A percentile compares a stretch with the other conserved stretches of the same genome.
Conservation (phyloP, 2,329 filamentous ascomycete genomes). For the Pseudovirgaria hyperparasitica region DNA sequence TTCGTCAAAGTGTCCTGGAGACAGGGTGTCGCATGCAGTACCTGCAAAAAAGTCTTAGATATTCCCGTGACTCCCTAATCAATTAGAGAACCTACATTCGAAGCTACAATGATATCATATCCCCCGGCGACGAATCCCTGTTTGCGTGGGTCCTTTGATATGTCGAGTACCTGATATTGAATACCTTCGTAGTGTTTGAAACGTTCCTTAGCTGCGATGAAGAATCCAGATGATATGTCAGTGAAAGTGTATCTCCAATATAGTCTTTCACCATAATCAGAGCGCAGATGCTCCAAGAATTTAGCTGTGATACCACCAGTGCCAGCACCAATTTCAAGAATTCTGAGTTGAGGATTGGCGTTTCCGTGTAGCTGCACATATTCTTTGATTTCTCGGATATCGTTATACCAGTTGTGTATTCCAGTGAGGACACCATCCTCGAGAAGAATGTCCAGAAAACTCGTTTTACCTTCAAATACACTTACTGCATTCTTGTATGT, state of each 20-base stretch:
- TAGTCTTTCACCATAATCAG: neutral
- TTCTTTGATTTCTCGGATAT: conserved; percentile 1
- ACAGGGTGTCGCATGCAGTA: conserved; percentile 4
- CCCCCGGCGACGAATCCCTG: conserved; percentile 6
- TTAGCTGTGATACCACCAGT: conserved; percentile 3
- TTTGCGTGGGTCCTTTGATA: conserved; percentile 1
- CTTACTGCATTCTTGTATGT: neutral
- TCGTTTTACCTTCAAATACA: neutral
- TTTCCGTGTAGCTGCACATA: neutral
- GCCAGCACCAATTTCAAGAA: conserved; percentile 8
- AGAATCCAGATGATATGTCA: conserved; percentile 5
- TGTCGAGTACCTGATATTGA: conserved; percentile 5
- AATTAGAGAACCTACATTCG: conserved; percentile 6
- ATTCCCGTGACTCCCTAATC: neutral
- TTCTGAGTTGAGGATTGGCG: conserved; percentile 3
- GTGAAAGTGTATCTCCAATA: conserved; percentile 6
- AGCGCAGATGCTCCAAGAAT: conserved; percentile 2
- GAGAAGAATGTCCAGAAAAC: conserved; percentile 2
- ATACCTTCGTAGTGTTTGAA: conserved; percentile 5
- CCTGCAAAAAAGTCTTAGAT: conserved; percentile 1
- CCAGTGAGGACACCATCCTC: conserved; percentile 2
- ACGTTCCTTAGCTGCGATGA: conserved; percentile 2
- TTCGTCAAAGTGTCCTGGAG: conserved; percentile 6
- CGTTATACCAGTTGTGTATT: conserved; percentile 2
- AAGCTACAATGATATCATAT: conserved; percentile 11